These are phyloP conservation scores for Umbilicaria muhlenbergii DNA, from an alignment of 495 filamentous ascomycete species.

Conservation along the genomic window DNA sequence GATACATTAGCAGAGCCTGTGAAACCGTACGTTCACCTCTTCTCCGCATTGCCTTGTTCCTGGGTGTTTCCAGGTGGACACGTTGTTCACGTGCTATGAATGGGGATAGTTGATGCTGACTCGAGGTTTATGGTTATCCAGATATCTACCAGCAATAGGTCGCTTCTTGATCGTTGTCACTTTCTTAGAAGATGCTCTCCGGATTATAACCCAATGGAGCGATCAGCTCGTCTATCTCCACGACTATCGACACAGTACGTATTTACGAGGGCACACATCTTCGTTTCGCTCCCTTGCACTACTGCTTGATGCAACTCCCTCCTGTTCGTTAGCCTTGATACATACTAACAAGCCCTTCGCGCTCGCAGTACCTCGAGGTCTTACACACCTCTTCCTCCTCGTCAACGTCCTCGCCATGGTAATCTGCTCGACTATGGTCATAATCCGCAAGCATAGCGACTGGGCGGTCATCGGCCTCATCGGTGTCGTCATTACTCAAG, in stretches of 20 bases:
- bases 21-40: constrained; percentile 65
- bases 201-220: constrained; percentile 95
- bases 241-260: constrained; percentile 82
- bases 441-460: constrained; percentile 79
- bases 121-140: constrained; percentile 18
- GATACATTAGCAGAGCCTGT: constrained; percentile 81
- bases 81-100: constrained; percentile 2
- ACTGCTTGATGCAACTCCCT: not conserved
- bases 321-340: not conserved
- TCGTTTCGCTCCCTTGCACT: not conserved
- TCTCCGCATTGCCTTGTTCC: constrained; percentile 1
- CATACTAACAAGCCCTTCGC: constrained; percentile 1
- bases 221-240: constrained; percentile 89
- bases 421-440: constrained; percentile 68
- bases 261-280: not conserved
- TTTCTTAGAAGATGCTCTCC: constrained; percentile 89
- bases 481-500: constrained; percentile 86
- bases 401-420: constrained; percentile 83
- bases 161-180: constrained; percentile 97
- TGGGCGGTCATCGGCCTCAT: constrained; percentile 83
- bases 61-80: constrained; percentile 10
- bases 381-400: constrained; percentile 90
- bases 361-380: constrained; percentile 61
- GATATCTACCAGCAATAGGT: constrained; percentile 87
- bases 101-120: constrained; percentile 5